Evolutionary conservation across 768 basidiomycete species (phyloP).

Genomic region (Rhodotorula diobovata): DNA sequence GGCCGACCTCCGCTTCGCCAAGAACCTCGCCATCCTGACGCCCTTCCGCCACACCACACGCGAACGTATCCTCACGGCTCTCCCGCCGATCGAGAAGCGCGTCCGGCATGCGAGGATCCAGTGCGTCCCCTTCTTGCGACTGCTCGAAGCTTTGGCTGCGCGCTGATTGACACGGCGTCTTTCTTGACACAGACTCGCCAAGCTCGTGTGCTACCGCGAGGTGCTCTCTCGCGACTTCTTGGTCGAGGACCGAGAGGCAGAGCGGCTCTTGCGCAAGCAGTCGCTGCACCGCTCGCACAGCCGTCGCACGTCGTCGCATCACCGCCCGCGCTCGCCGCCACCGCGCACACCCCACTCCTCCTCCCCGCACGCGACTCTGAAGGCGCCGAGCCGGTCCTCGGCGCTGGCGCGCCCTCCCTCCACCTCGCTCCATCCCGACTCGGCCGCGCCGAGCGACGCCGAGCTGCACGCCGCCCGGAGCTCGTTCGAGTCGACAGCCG

Average conservation of each 20-base stretch:
- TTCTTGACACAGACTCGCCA: slow-evolving; percentile 52
- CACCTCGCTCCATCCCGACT: neutral
- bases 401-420: slow-evolving; percentile 9
- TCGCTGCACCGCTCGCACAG: slow-evolving; percentile 13
- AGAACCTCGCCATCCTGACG: slow-evolving; percentile 76
- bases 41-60: slow-evolving; percentile 83
- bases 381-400: neutral
- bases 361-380: neutral
- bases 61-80: slow-evolving; percentile 61
- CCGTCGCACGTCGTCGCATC: slow-evolving; percentile 4
- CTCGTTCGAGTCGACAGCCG: slow-evolving; percentile 33
- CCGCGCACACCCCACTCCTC: neutral
- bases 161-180: neutral
- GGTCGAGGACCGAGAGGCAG: slow-evolving; percentile 39
- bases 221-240: slow-evolving; percentile 71
- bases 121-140: slow-evolving; percentile 1
- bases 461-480: slow-evolving; percentile 8
- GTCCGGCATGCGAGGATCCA: slow-evolving; percentile 50
- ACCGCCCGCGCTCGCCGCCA: neutral
- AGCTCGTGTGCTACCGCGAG: slow-evolving; percentile 67
- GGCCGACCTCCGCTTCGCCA: slow-evolving; percentile 64
- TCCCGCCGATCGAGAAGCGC: slow-evolving; percentile 62
- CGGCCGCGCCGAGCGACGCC: neutral
- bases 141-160: rapidly evolving
- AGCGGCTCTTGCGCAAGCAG: slow-evolving; percentile 19